Base-by-base conservation (phyloP, 495 filamentous ascomycete species). In the Acidiella bohemica region DNA sequence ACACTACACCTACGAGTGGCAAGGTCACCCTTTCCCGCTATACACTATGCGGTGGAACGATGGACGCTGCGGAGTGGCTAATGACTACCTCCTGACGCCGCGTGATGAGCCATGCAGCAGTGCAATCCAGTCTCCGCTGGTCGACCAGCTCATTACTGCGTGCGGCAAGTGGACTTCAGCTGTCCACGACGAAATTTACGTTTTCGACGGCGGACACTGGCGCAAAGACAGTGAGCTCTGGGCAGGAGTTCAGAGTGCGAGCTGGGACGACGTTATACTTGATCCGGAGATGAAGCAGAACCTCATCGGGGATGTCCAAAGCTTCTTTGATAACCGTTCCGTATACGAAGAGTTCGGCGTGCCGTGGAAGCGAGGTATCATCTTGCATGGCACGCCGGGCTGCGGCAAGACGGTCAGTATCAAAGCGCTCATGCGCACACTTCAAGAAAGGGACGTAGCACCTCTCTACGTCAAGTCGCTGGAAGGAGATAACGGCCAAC, bases 321-420 rank as follows among this genome's bases (percentile, higher is more conserved):
- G 57, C 30, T 67, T 68, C 49, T 68, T 68, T 41, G 61, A 68
- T 41, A 61, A 52, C 44, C 53, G 60, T 18, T 56, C 58, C 3
- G 49, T 59, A 4, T 68, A 67, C 46, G 50, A 63, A 17, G 56
- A 62, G 26, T 54, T 59, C 30, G 59, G 54, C 2, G 61, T 67
- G 3, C 60, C 64, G 0, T 67, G 65, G 65, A 68, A 68, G 33
- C 43, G 59, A 11, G 55, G 57, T 9, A 41, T 63, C 4, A 59
- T 63, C 19, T 51, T 62, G 32, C 50, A 62, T 28, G 59, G 59
- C n/a, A 55, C 61, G 0, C 62, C 68, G 1, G 65, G 70, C 10
- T 79, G 78, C 46, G 76, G 76, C 3, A 81, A 81, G 59, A 79
- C 76, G n/a, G 71, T 78, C 48, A 67, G 64, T 20, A 75, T 78